Evolutionary conservation across 1,284 basidiomycete genomes (phyloP).

Genomic region (Ustilago hordei): DNA sequence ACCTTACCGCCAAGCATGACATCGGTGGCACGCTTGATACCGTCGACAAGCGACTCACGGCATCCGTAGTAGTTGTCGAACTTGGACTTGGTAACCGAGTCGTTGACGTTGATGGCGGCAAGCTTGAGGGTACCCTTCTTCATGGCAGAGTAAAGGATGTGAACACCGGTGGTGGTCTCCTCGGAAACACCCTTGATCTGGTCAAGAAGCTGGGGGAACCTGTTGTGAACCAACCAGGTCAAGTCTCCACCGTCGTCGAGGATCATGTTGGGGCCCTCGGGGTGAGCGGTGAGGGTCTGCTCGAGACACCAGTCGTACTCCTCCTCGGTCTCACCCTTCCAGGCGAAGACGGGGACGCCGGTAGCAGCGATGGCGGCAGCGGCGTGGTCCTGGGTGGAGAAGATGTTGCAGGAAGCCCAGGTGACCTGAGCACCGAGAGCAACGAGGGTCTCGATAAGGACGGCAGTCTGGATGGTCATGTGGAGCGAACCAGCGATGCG

Average conservation of each 20-base stretch:
- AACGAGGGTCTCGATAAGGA: constrained; percentile 74
- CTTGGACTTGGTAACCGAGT: constrained; percentile 99
- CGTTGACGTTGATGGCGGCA: constrained; percentile 94
- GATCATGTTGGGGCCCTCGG: constrained; percentile 95
- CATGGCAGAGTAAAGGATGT: constrained; percentile 98
- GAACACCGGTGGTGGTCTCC: constrained; percentile 99
- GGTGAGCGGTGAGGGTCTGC: constrained; percentile 88
- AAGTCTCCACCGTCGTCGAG: constrained; percentile 99
- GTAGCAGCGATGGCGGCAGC: constrained; percentile 98
- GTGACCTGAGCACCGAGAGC: constrained; percentile 96
- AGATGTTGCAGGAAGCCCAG: constrained; percentile 99
- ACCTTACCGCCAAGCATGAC: constrained; percentile 99
- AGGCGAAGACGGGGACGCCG: constrained; percentile 97
- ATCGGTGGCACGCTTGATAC: constrained; percentile 99
- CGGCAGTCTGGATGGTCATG: constrained; percentile 89
- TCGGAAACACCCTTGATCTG: constrained; percentile 87
- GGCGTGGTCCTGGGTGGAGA: constrained; percentile 97
- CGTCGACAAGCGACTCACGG: constrained; percentile 99
- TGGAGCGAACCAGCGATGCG: constrained; percentile 83
- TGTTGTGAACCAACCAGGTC: constrained; percentile 93
- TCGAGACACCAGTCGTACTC: constrained; percentile 96
- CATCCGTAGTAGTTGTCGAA: constrained; percentile 80
- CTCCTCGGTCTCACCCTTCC: constrained; percentile 99
- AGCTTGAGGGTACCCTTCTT: constrained; percentile 95
- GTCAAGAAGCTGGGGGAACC: constrained; percentile 71